Conservation (phyloP, 495 filamentous ascomycete genomes). For the Penicillium turbatum region DNA sequence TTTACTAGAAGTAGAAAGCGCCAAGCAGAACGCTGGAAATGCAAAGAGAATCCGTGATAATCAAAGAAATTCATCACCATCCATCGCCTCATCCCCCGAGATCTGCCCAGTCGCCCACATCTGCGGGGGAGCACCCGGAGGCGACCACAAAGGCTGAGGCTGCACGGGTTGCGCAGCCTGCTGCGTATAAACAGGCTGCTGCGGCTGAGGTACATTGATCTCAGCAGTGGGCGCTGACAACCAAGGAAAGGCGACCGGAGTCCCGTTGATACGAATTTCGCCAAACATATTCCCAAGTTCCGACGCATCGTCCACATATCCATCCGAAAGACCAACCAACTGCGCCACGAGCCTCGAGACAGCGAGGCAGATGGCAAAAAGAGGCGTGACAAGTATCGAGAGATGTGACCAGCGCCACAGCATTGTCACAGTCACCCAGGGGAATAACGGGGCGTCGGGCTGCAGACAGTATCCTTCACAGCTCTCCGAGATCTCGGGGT, state of each 20-base stretch:
- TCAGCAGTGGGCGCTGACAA: conserved; percentile 13
- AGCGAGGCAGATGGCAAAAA: conserved; percentile 31
- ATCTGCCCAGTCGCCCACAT: conserved; percentile 15
- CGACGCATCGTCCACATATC: conserved; percentile 38
- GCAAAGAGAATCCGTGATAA: background rate
- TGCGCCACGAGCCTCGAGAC: conserved; percentile 33
- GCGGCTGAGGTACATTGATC: conserved; percentile 2
- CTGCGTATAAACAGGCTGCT: background rate
- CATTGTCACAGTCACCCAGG: conserved; percentile 46
- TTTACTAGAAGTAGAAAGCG: background rate
- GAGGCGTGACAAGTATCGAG: conserved; percentile 27
- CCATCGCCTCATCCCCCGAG: conserved; percentile 24
- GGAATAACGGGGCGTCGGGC: conserved; percentile 43
- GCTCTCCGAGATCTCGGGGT: conserved; percentile 44
- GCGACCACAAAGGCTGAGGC: conserved; percentile 15
- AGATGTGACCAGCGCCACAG: conserved; percentile 44
- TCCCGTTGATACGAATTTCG: conserved; percentile 36
- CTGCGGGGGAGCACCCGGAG: conserved; percentile 9
- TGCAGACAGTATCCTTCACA: conserved; percentile 46
- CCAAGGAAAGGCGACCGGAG: conserved; percentile 25
- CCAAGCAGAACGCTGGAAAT: background rate
- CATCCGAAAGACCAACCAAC: conserved; percentile 41
- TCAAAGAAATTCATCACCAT: conserved; percentile 37
- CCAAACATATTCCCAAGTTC: conserved; percentile 26
- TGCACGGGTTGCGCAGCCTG: conserved; percentile 5